phyloP scores from a whole-genome alignment of 2,329 filamentous ascomycete species.

The Colletotrichum tropicicola region DNA sequence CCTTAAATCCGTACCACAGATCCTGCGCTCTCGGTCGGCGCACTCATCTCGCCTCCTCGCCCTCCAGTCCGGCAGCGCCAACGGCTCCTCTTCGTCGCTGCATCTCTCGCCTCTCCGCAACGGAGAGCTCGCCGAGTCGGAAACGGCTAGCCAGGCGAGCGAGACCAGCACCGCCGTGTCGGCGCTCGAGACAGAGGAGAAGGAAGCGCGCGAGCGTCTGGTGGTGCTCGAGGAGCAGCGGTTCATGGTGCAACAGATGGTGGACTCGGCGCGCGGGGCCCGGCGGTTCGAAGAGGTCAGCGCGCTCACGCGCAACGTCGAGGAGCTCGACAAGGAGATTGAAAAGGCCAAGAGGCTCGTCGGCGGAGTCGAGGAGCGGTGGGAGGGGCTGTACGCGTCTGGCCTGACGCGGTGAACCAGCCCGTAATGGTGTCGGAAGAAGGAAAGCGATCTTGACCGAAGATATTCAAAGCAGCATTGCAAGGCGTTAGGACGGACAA shows the following conservation, averaged over 20 bases:
- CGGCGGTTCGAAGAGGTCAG: slow-evolving; percentile 88
- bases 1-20: slow-evolving; percentile 76
- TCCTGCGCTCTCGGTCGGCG: slow-evolving; percentile 60
- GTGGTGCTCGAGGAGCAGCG: slow-evolving; percentile 91
- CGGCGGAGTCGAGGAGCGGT: slow-evolving; percentile 68
- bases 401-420: slow-evolving; percentile 14
- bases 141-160: slow-evolving; percentile 59
- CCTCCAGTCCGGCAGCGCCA: slow-evolving; percentile 41
- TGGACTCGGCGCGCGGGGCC: slow-evolving; percentile 77
- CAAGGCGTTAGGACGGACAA: slow-evolving; percentile 46
- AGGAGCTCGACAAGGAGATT: slow-evolving; percentile 85
- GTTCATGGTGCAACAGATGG: slow-evolving; percentile 89
- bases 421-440: background rate
- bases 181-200: slow-evolving; percentile 82
- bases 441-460: background rate
- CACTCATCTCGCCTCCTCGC: slow-evolving; percentile 39
- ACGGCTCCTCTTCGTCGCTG: slow-evolving; percentile 46
- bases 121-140: slow-evolving; percentile 54
- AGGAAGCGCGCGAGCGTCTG: slow-evolving; percentile 79
- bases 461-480: slow-evolving; percentile 38
- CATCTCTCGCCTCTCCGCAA: slow-evolving; percentile 54
- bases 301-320: slow-evolving; percentile 80
- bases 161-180: slow-evolving; percentile 64
- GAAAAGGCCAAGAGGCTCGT: slow-evolving; percentile 72
- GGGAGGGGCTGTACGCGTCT: slow-evolving; percentile 59